phyloP scores from a whole-genome alignment of 768 basidiomycete genomes.

The Lactifluus volemus region DNA sequence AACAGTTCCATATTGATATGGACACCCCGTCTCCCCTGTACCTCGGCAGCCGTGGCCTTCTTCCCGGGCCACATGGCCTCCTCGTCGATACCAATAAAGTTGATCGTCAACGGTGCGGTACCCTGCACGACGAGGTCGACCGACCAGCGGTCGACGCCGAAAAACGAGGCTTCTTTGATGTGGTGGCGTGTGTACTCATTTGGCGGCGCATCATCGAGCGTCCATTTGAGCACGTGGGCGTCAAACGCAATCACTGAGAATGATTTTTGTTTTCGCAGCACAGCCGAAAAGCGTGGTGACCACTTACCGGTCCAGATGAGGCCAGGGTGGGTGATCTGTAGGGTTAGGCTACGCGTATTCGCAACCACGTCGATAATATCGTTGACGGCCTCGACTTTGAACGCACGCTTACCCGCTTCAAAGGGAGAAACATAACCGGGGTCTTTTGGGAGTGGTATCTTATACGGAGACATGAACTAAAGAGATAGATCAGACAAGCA shows the following conservation, averaged over 20 bases:
- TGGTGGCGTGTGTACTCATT: conserved; percentile 72
- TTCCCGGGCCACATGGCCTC: conserved; percentile 79
- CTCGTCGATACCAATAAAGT: conserved; percentile 79
- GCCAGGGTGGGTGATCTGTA: conserved; percentile 68
- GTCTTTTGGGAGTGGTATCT: conserved; percentile 53
- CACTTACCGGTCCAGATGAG: conserved; percentile 76
- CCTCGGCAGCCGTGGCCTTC: conserved; percentile 30
- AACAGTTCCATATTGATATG: conserved; percentile 64
- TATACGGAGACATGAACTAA: conserved; percentile 80
- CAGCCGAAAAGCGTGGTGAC: background rate
- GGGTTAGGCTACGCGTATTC: conserved; percentile 60
- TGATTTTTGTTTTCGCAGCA: background rate
- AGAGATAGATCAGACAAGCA: conserved; percentile 5
- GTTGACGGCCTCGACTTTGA: conserved; percentile 50
- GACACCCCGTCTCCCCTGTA: conserved; percentile 31
- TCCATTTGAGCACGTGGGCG: conserved; percentile 83
- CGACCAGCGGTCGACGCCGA: conserved; percentile 63
- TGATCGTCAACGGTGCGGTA: conserved; percentile 31
- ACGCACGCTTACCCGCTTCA: conserved; percentile 27
- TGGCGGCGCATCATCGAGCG: conserved; percentile 70
- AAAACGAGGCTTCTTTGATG: conserved; percentile 87
- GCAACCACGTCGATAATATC: conserved; percentile 43
- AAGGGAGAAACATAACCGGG: conserved; percentile 24
- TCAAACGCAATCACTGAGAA: conserved; percentile 76
- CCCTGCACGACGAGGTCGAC: conserved; percentile 61